Base-by-base conservation (phyloP, 345 rosid species). In the Ceriops tagal region DNA sequence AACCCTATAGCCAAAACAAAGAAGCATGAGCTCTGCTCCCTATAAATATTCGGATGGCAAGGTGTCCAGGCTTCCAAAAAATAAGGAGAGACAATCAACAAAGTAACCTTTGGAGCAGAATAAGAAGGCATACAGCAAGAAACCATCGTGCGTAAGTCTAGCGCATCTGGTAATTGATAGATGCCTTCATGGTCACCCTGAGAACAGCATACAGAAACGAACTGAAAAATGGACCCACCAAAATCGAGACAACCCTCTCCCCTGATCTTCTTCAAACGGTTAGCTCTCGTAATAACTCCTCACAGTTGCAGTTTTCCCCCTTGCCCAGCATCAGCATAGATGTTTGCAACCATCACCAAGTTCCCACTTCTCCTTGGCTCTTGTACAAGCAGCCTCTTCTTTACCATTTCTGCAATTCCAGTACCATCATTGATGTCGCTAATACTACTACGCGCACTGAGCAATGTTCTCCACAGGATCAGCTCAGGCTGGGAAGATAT, bases 301-400 rank as follows among this genome's bases (percentile, higher is more conserved):
- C 32, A 86, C 71, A 32, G 73, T 81, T 11, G 82, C 86, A 18
- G 27, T 20, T 53, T 53, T 8, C 58, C 21, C 26, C 58, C 97
- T 88, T 96, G 82, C 68, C 95, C 92, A 3, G 81, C 83, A 71
- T 82, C 95, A 43, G 93, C 92, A 70, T 80, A 91, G 78, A 80
- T 80, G 78, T 93, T 93, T 24, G 96, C 89, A 67, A 84, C 81
- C 35, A 93, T 86, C 74, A 92, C 86, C 32, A 89, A 77, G 61
- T 92, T 87, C 32, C 95, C 96, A n/a, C 88, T 73, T 49, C 95
- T 80, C 70, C 83, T 83, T 3, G 96, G 93, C 77, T 91, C 97
- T 66, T 87, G 49, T 63, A 87, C 83, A 26, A 91, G 87, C 86
- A 89, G 75, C 71, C 73, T 83, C 79, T 81, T 74, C 63, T 73